Percentiles rank a stretch among this genome's conserved stretches.
Conservation (phyloP, 192 early-diverging fungal species). For the Coemansia nantahalensis region DNA sequence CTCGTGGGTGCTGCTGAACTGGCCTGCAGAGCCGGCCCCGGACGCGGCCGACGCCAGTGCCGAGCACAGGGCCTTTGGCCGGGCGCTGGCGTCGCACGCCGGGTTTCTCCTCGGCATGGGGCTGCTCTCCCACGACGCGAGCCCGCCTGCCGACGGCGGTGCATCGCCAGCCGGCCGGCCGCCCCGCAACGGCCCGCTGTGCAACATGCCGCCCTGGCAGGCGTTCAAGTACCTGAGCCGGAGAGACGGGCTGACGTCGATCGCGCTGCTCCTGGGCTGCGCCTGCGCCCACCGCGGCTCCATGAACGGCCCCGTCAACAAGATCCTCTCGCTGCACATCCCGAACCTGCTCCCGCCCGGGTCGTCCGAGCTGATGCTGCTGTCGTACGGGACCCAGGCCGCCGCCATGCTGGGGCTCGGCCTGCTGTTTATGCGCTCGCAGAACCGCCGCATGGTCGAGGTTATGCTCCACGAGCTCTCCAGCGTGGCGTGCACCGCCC, state of each 20-base stretch:
- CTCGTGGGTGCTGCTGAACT: constrained; percentile 81
- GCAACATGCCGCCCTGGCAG: constrained; percentile 62
- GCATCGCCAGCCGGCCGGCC: not conserved
- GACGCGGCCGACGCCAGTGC: constrained; percentile 3
- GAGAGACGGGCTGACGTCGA: constrained; percentile 64
- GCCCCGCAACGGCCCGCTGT: constrained; percentile 61
- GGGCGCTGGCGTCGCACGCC: constrained; percentile 63
- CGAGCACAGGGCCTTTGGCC: constrained; percentile 16
- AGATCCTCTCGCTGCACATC: constrained; percentile 74
- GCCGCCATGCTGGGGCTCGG: constrained; percentile 77
- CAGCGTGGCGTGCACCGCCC: constrained; percentile 2
- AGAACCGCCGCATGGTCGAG: constrained; percentile 67
- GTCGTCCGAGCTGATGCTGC: constrained; percentile 57
- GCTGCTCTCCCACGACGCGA: constrained; percentile 22
- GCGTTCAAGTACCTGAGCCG: constrained; percentile 64
- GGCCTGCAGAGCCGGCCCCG: constrained; percentile 31
- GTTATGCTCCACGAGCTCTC: constrained; percentile 68
- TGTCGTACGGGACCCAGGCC: constrained; percentile 64
- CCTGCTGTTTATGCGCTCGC: constrained; percentile 66
- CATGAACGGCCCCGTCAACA: constrained; percentile 60
- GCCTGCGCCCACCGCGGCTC: constrained; percentile 68
- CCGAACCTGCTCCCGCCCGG: constrained; percentile 63
- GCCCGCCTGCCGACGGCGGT: not conserved
- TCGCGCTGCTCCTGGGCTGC: constrained; percentile 76
- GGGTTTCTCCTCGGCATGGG: constrained; percentile 83